phyloP scores from a whole-genome alignment of 2,329 filamentous ascomycete genomes.

The Xylaria sp. region DNA sequence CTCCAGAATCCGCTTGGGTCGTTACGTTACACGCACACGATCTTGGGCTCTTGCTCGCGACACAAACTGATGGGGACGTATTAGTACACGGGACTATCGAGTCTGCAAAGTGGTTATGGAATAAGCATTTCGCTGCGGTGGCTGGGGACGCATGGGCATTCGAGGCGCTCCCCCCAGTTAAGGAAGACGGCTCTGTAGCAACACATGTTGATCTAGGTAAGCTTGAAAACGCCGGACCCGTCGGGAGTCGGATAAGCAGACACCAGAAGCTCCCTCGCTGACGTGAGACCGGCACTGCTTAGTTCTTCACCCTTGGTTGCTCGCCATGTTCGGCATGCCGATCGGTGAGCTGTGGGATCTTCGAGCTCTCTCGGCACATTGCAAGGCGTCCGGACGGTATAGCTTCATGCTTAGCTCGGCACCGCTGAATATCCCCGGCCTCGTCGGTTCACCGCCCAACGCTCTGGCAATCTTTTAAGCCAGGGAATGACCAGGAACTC shows the following conservation, averaged over 20 bases:
- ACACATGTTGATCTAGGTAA: slow-evolving; percentile 53
- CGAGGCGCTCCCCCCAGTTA: slow-evolving; percentile 69
- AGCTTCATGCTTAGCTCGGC: slow-evolving; percentile 70
- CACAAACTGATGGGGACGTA: slow-evolving; percentile 3
- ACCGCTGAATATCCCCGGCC: slow-evolving; percentile 66
- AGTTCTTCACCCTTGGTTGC: slow-evolving; percentile 60
- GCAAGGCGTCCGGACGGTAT: slow-evolving; percentile 63
- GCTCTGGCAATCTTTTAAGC: slow-evolving; percentile 57
- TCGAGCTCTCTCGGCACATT: slow-evolving; percentile 62
- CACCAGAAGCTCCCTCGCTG: slow-evolving; percentile 1
- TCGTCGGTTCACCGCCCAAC: slow-evolving; percentile 61
- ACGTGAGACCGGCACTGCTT: slow-evolving; percentile 1
- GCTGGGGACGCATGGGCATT: slow-evolving; percentile 71
- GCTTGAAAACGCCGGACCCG: slow-evolving; percentile 27
- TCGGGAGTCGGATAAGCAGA: not conserved
- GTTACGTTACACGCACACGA: not conserved
- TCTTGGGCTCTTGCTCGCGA: no score
- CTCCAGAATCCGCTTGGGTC: not conserved
- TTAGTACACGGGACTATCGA: slow-evolving; percentile 58
- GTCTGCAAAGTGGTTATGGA: slow-evolving; percentile 73
- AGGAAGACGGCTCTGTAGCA: slow-evolving; percentile 52
- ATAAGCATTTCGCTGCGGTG: slow-evolving; percentile 73
- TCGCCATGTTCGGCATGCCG: slow-evolving; percentile 63
- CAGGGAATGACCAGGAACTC: not conserved
- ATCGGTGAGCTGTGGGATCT: slow-evolving; percentile 68